phyloP scores from a whole-genome alignment of 805 yeast species.

The Kurtzmaniella fragi region DNA sequence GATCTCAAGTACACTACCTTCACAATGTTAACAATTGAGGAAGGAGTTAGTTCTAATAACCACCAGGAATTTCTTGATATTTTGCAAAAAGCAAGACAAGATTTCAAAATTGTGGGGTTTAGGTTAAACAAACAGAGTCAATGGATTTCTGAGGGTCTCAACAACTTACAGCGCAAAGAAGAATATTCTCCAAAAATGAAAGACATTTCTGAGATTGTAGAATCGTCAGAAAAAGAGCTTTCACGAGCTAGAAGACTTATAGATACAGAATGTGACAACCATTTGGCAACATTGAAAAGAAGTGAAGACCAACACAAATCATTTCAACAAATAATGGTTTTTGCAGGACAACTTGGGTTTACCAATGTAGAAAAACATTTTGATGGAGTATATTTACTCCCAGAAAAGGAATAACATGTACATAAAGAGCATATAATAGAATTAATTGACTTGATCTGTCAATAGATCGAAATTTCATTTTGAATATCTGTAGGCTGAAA shows the following conservation, averaged over 20 bases:
- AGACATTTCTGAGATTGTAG: too few species aligned
- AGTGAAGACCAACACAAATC: conserved; percentile 5
- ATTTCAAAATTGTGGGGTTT: conserved; percentile 24
- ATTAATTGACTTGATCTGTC: too few species aligned
- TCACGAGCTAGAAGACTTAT: too few species aligned
- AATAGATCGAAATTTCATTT: too few species aligned
- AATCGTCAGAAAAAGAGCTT: too few species aligned
- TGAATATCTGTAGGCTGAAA: too few species aligned
- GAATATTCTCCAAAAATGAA: too few species aligned
- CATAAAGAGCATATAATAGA: neutral
- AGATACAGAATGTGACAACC: too few species aligned
- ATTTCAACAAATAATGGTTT: conserved; percentile 12
- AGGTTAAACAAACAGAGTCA: conserved; percentile 13
- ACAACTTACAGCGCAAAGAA: neutral
- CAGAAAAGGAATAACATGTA: conserved; percentile 1
- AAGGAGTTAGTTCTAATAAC: conserved; percentile 15
- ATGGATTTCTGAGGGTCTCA: conserved; percentile 12
- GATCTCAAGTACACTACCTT: conserved; percentile 24
- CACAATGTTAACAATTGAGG: conserved; percentile 27
- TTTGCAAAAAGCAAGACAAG: conserved; percentile 11
- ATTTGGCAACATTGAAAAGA: conserved; percentile 2
- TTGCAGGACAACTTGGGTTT: conserved; percentile 14
- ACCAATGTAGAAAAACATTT: conserved; percentile 15
- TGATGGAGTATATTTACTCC: conserved; percentile 13
- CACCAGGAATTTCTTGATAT: conserved; percentile 19